Evolutionary conservation across 768 basidiomycete genomes (phyloP).

Genomic region (Brasilioporus rufonigricans): DNA sequence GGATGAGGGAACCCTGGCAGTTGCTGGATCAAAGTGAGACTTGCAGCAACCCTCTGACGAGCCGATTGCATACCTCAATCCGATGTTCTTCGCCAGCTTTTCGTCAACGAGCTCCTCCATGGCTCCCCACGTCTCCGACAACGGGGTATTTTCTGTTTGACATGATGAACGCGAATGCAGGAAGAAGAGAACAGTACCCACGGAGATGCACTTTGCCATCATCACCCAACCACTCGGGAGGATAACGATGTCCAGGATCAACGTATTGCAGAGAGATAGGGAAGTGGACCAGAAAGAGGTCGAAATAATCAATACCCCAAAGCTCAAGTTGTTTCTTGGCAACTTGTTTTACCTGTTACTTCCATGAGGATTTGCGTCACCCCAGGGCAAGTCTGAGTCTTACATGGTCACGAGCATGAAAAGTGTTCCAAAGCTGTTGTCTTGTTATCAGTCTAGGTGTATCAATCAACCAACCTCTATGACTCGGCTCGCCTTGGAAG

Average conservation of each 20-base stretch:
- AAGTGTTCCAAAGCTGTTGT: conserved; percentile 80
- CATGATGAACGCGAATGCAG: not conserved
- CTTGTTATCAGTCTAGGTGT: conserved; percentile 4
- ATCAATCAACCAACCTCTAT: not conserved
- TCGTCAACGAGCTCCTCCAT: conserved; percentile 79
- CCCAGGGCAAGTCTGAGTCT: conserved; percentile 17
- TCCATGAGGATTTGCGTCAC: not conserved
- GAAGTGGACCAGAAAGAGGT: conserved; percentile 83
- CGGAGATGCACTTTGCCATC: conserved; percentile 67
- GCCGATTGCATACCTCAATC: conserved; percentile 50
- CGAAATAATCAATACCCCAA: conserved; percentile 87
- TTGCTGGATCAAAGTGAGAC: conserved; percentile 47
- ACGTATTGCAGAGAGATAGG: conserved; percentile 81
- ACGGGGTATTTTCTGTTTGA: conserved; percentile 55
- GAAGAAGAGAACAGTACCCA: conserved; percentile 30
- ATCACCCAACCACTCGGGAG: conserved; percentile 79
- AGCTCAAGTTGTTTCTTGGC: conserved; percentile 64
- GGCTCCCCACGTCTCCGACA: conserved; percentile 80
- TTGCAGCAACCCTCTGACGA: not conserved
- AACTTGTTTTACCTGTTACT: conserved; percentile 49
- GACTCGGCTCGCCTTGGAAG: conserved; percentile 59
- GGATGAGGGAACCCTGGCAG: conserved; percentile 65
- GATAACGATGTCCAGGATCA: conserved; percentile 71
- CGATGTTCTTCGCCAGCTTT: conserved; percentile 75
- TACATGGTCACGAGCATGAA: conserved; percentile 77